Evolutionary conservation across 2,329 filamentous ascomycete genomes (phyloP).

Genomic region (Cordyceps militaris): DNA sequence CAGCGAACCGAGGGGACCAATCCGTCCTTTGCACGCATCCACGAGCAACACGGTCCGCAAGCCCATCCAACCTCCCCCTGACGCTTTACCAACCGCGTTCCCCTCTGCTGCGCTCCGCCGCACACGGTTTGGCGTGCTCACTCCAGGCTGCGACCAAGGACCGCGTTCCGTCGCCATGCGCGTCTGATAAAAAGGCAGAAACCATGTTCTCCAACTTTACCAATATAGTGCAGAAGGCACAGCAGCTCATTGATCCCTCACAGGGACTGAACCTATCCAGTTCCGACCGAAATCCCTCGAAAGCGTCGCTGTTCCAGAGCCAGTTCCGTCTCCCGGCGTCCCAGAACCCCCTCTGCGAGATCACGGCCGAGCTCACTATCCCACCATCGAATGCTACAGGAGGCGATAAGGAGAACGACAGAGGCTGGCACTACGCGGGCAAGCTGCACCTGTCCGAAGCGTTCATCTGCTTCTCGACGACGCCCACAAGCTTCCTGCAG

Average conservation of each 20-base stretch:
- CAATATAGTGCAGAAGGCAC: slow-evolving; percentile 89
- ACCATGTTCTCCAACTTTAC: slow-evolving; percentile 57
- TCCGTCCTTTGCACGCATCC: background rate
- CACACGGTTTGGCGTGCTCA: background rate
- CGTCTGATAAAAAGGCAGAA: slow-evolving; percentile 7
- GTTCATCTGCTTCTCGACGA: slow-evolving; percentile 94
- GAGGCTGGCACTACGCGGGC: slow-evolving; percentile 83
- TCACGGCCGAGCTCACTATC: slow-evolving; percentile 90
- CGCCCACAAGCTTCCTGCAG: slow-evolving; percentile 77
- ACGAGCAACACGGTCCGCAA: background rate
- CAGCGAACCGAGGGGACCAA: background rate
- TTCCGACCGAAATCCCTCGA: slow-evolving; percentile 77
- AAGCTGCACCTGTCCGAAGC: slow-evolving; percentile 90
- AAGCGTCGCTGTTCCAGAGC: slow-evolving; percentile 85
- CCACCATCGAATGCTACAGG: slow-evolving; percentile 62
- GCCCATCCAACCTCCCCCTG: background rate
- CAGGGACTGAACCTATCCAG: slow-evolving; percentile 66
- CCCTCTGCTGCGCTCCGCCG: background rate
- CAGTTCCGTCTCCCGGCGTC: slow-evolving; percentile 93
- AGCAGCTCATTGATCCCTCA: slow-evolving; percentile 88
- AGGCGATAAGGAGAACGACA: slow-evolving; percentile 62
- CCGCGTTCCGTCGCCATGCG: slow-evolving; percentile 11
- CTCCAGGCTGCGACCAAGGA: background rate
- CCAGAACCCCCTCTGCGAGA: slow-evolving; percentile 91
- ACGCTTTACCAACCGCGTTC: background rate